Evolutionary conservation across 2,329 filamentous ascomycete species (phyloP), one percentile per base, ranked within the genome.

Genomic region (Leptographium procerum): DNA sequence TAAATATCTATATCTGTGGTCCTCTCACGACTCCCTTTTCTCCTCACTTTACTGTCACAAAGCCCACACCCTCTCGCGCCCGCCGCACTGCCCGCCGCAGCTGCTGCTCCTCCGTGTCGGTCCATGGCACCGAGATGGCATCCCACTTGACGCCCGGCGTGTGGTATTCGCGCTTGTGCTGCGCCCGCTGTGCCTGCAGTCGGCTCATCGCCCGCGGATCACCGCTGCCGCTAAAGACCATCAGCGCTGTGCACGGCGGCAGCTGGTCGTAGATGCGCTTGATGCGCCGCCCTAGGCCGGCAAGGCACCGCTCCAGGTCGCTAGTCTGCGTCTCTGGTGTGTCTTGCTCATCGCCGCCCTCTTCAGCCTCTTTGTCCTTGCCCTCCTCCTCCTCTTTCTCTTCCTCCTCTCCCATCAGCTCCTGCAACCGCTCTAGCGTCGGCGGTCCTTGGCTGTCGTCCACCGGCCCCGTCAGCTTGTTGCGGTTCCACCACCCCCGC

Each of bases 401-500:
- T 8, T 56, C 57, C 13, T 60, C 61, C 29, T 45, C 59, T 3
- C 57, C 43, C 57, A 62, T 52, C 31, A 61, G 52, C 53, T 52
- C 58, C 45, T 57, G 50, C 26, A 64, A 58, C 57, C 58, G 58
- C 55, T 67, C 64, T 4, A 65, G 62, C 19, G 64, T 57, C 19
- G 73, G 72, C 19, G 70, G 70, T 1, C 70, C 70, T 53, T 68
- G 69, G 60, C 71, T 68, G 60, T 65, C 68, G 59, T 63, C 65
- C 69, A 47, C 71, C 66, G 48, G 57, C 55, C 71, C 66, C 50
- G 57, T 51, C 7, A 65, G 63, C 62, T 76, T 76, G 67, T 82
- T 82, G 59, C 75, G 76, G 64, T 85, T 85, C 83, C 84, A 86
- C 83, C 83, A 87, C 7, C 84, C 84, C 61, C 84, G 83, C 19